Evolutionary conservation across 1,139 yeast genomes (phyloP).

Genomic region (Candida sp.): DNA sequence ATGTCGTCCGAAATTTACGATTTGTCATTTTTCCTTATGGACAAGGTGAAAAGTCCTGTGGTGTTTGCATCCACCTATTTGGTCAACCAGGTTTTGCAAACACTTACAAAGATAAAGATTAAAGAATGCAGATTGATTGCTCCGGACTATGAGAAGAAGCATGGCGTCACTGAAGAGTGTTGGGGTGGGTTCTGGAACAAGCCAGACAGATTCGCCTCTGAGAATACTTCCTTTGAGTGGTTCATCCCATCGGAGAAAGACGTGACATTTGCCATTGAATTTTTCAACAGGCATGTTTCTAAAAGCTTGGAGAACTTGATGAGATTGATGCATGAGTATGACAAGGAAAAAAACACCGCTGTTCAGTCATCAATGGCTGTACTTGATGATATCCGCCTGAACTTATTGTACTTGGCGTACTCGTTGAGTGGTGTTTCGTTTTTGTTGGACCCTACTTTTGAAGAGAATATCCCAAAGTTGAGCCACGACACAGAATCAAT

Average conservation of each 20-base stretch:
- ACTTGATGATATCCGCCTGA: conserved; percentile 57
- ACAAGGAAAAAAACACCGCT: conserved; percentile 14
- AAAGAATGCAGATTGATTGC: conserved; percentile 59
- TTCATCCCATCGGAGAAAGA: conserved; percentile 66
- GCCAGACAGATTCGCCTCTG: conserved; percentile 38
- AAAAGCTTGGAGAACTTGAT: conserved; percentile 48
- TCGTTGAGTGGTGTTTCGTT: conserved; percentile 76
- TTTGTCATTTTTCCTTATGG: conserved; percentile 56
- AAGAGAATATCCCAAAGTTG: conserved; percentile 48
- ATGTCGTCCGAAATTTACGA: conserved; percentile 51
- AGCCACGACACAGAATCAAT: conserved; percentile 37
- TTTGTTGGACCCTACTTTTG: conserved; percentile 71
- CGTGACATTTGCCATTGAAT: conserved; percentile 62
- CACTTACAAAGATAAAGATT: conserved; percentile 64
- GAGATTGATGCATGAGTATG: conserved; percentile 33
- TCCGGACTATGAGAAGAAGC: conserved; percentile 30
- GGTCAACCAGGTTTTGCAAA: conserved; percentile 68
- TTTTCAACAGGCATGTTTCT: conserved; percentile 56
- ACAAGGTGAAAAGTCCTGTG: conserved; percentile 69
- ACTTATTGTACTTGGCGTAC: conserved; percentile 61
- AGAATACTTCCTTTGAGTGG: conserved; percentile 70
- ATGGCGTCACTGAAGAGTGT: conserved; percentile 51
- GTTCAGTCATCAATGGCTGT: conserved; percentile 23
- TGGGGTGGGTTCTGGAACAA: conserved; percentile 79
- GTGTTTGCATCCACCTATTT: conserved; percentile 51